Evolutionary conservation across 305 asterid species (phyloP), one percentile per base, ranked within the genome.

Genomic region (Ilex paraguariensis): DNA sequence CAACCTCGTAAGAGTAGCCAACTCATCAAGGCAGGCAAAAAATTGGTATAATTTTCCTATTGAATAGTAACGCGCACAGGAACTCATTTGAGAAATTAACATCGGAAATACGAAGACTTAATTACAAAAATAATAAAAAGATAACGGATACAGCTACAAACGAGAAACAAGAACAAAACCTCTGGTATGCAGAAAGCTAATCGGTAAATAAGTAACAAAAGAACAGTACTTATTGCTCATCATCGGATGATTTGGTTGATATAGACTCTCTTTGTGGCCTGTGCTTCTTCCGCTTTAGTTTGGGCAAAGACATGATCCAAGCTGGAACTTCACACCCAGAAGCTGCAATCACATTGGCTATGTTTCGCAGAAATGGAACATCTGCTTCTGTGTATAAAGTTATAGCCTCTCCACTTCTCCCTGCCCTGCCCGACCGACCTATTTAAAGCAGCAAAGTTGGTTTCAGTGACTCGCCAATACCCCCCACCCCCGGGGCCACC

Each of bases 391-490:
- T 85, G 63, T 89, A 92, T 3, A 92, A 75, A 0, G 97, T 92
- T 65, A 87, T 76, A 5, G 98, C 97, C 73, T 89, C 94, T 30
- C 98, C 98, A 6, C 78, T 84, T 80, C 97, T 85, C 48, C 97
- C 98, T 10, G 98, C 98, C 66, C 98, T 78, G 56, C 97, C 97
- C 33, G 84, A 75, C 28, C 96, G 96, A 36, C 97, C 97, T 90
- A 66, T 54, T 66, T 4, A 28, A 31, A 44, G 51, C 11, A 7
- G 15, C 13, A 46, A 46, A 13, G 7, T 46, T 46, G 52, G 52
- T 10, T 3, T 10, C 52, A 46, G 42, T 36, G 42, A 36, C 42
- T 8, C 6, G 8, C 42, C 5, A 36, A 7, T 4, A 36, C 42
- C 42, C 0, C 42, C 21, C 21, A 17, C 21, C 21, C 21, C 21